phyloP scores from a whole-genome alignment of 2,329 filamentous ascomycete genomes.

The Diaporthe australafricana region DNA sequence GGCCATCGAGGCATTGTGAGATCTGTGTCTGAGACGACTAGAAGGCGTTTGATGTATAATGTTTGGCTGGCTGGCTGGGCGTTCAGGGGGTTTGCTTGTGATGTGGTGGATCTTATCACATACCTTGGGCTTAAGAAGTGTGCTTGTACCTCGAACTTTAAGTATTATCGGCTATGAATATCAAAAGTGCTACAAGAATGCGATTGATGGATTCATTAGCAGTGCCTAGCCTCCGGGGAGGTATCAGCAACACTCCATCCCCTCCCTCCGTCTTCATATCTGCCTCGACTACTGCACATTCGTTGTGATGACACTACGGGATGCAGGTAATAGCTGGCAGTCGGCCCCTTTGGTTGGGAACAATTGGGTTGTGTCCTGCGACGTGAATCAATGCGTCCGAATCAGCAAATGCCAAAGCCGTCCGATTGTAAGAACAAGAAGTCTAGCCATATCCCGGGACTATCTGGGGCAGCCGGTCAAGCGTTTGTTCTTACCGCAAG shows the following conservation, averaged over 20 bases:
- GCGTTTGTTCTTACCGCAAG: too few species aligned
- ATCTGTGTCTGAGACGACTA: neutral
- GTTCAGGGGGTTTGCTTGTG: slow-evolving; percentile 9
- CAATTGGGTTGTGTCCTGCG: too few species aligned
- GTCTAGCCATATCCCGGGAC: too few species aligned
- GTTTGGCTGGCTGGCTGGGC: neutral
- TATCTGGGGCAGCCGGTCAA: too few species aligned
- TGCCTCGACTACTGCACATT: too few species aligned
- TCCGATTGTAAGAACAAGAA: too few species aligned
- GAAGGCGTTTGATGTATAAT: neutral
- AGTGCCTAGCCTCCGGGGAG: neutral
- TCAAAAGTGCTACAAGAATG: neutral
- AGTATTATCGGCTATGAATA: neutral
- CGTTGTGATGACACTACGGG: too few species aligned
- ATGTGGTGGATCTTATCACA: neutral
- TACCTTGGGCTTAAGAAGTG: neutral
- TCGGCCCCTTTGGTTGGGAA: too few species aligned
- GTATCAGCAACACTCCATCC: too few species aligned
- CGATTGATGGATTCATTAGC: neutral
- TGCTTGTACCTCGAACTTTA: neutral
- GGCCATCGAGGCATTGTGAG: slow-evolving; percentile 69
- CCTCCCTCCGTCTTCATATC: neutral
- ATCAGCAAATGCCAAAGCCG: too few species aligned
- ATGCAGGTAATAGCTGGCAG: too few species aligned
- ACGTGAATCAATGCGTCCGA: too few species aligned